Conservation (phyloP, 2,329 filamentous ascomycete species). For the Hypoxylon sp. region DNA sequence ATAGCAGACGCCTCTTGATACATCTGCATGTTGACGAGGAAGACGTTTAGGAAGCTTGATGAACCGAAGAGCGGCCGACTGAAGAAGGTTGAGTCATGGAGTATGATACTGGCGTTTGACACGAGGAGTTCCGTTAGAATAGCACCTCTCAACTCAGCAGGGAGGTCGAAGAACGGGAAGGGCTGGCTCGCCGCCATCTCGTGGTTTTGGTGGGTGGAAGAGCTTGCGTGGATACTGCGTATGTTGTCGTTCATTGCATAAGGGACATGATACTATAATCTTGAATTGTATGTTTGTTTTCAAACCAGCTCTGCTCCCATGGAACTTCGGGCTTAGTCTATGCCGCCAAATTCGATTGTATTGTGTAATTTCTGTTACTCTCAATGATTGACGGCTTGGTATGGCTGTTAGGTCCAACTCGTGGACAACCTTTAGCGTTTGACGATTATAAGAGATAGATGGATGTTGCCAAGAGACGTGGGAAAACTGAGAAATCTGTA, state of each 20-base stretch:
- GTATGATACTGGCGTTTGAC: conserved; percentile 42
- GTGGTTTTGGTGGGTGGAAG: too few relatives aligned
- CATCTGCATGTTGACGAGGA: conserved; percentile 51
- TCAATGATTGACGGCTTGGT: neutral
- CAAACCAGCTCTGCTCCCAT: neutral
- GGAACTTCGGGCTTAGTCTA: neutral
- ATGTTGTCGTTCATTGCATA: neutral
- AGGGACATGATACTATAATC: neutral
- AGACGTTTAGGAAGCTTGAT: conserved; percentile 41
- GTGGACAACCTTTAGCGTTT: too few relatives aligned
- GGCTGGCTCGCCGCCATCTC: conserved; percentile 27
- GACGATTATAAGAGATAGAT: neutral
- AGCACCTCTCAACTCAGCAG: conserved; percentile 47
- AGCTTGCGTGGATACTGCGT: neutral
- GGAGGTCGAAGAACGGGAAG: conserved; percentile 52
- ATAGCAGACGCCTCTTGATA: conserved; percentile 52
- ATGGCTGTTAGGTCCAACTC: neutral
- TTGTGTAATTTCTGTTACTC: neutral
- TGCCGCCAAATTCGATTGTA: neutral
- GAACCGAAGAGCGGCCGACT: conserved; percentile 28
- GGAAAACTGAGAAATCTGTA: neutral
- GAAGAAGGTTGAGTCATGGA: conserved; percentile 44
- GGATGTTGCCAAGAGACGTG: neutral
- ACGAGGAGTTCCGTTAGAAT: conserved; percentile 48
- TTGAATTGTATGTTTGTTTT: neutral